Percentiles rank a stretch among this genome's conserved stretches.
Conservation (phyloP, 441 rosid species). For the Eruca vesicaria region DNA sequence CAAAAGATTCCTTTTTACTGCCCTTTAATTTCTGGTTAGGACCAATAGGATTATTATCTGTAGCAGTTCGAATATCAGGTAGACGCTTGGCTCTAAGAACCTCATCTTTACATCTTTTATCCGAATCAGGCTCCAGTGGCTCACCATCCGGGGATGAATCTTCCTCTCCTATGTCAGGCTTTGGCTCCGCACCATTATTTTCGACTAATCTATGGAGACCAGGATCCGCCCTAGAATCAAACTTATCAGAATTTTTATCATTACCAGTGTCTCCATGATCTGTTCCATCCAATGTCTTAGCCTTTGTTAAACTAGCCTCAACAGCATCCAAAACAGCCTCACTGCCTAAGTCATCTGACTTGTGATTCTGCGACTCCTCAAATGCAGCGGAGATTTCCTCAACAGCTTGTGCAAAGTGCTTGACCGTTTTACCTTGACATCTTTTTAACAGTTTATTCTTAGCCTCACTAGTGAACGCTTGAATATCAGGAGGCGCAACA, state of each 20-base stretch:
- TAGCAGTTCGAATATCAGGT: slow-evolving; percentile 37
- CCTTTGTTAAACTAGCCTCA: slow-evolving; percentile 47
- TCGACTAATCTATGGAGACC: slow-evolving; percentile 39
- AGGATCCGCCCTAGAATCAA: slow-evolving; percentile 40
- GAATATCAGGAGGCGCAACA: slow-evolving; percentile 76
- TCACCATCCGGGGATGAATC: slow-evolving; percentile 35
- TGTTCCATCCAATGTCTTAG: slow-evolving; percentile 38
- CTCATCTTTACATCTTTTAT: slow-evolving; percentile 36
- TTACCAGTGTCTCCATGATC: slow-evolving; percentile 40
- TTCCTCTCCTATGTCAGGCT: slow-evolving; percentile 45
- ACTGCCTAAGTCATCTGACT: slow-evolving; percentile 39
- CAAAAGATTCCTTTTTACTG: slow-evolving; percentile 13
- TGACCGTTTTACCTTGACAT: slow-evolving; percentile 65
- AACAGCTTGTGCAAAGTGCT: slow-evolving; percentile 73
- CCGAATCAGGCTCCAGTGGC: slow-evolving; percentile 25
- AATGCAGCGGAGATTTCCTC: slow-evolving; percentile 77
- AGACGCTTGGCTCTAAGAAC: slow-evolving; percentile 34
- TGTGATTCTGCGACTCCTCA: slow-evolving; percentile 56
- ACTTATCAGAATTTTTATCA: slow-evolving; percentile 39
- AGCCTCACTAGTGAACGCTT: slow-evolving; percentile 70
- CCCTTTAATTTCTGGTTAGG: slow-evolving; percentile 39
- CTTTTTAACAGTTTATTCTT: slow-evolving; percentile 63
- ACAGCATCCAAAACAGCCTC: slow-evolving; percentile 44
- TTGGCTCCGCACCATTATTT: slow-evolving; percentile 49
- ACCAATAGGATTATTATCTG: slow-evolving; percentile 27